These are phyloP conservation scores for Flagelloscypha sp. DNA, from an alignment of 768 basidiomycete genomes.

Conservation along the genomic window DNA sequence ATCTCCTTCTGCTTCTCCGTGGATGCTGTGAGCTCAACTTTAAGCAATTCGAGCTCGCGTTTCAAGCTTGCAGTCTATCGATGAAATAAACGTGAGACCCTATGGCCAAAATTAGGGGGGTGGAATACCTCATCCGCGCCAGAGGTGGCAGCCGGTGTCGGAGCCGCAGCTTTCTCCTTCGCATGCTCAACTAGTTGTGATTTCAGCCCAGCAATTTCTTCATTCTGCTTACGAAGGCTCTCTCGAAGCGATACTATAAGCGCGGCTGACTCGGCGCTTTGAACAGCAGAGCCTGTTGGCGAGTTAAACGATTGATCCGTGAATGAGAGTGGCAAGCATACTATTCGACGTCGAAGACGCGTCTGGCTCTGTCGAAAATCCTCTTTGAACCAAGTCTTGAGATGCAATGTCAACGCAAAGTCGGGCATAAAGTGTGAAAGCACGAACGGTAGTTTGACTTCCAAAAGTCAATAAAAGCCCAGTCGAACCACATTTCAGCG, in stretches of 20 bases:
- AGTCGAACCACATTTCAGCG: slow-evolving; percentile 95
- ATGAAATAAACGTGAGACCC: background rate
- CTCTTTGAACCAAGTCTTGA: slow-evolving; percentile 70
- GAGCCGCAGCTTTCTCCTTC: slow-evolving; percentile 20
- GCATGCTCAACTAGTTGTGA: slow-evolving; percentile 53
- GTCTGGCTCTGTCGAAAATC: slow-evolving; percentile 62
- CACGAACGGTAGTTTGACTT: slow-evolving; percentile 87
- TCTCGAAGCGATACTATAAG: slow-evolving; percentile 79
- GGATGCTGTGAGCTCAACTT: slow-evolving; percentile 38
- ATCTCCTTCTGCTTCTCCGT: slow-evolving; percentile 69
- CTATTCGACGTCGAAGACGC: slow-evolving; percentile 52
- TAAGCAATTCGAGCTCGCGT: slow-evolving; percentile 37
- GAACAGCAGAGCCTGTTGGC: slow-evolving; percentile 36
- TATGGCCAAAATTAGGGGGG: slow-evolving; percentile 1
- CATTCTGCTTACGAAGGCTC: slow-evolving; percentile 73
- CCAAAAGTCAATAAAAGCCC: slow-evolving; percentile 97
- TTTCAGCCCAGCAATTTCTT: slow-evolving; percentile 67
- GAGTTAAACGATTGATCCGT: slow-evolving; percentile 2
- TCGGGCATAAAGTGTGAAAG: background rate
- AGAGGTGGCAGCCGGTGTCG: slow-evolving; percentile 26
- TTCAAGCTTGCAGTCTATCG: slow-evolving; percentile 43
- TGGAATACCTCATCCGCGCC: slow-evolving; percentile 14
- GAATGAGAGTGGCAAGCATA: slow-evolving; percentile 19
- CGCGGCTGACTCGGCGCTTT: slow-evolving; percentile 69
- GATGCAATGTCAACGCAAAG: slow-evolving; percentile 1